These are phyloP conservation scores for Penicillium flavigenum DNA, from an alignment of 495 filamentous ascomycete genomes.

Conservation along the genomic window DNA sequence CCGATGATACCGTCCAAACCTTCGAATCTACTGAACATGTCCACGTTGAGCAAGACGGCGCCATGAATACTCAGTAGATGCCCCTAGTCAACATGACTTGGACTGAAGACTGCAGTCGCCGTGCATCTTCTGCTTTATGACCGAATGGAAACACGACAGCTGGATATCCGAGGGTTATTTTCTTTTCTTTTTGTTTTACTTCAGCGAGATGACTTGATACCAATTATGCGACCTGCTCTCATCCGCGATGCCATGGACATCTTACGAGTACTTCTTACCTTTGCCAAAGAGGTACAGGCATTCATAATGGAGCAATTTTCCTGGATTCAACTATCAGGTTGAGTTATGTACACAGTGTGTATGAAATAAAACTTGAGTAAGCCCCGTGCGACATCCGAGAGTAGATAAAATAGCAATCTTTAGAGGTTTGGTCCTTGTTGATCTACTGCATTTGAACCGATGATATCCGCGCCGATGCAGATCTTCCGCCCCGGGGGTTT, in stretches of 20 bases:
- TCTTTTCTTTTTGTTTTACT: conserved; percentile 17
- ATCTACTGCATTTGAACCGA: conserved; percentile 3
- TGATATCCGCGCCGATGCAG: conserved; percentile 14
- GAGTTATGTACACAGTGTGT: background rate
- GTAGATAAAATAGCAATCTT: background rate
- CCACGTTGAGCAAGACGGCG: conserved; percentile 71
- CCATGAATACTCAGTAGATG: conserved; percentile 66
- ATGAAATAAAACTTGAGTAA: background rate
- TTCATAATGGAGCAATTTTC: conserved; percentile 4
- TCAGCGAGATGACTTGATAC: conserved; percentile 24
- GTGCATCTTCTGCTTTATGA: background rate
- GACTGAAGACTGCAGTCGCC: conserved; percentile 4
- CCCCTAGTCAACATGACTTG: background rate
- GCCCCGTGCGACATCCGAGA: background rate
- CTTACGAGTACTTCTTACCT: conserved; percentile 1
- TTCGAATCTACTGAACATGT: conserved; percentile 67
- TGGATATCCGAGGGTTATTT: conserved; percentile 9
- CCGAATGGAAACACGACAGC: background rate
- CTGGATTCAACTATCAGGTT: background rate
- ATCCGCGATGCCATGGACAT: conserved; percentile 16
- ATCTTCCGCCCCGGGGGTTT: conserved; percentile 10
- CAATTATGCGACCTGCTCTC: conserved; percentile 13
- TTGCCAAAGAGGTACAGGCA: conserved; percentile 3
- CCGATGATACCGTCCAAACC: conserved; percentile 59
- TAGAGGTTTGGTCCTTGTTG: background rate